A percentile compares a stretch with the other conserved stretches of the same genome.
phyloP scores from a whole-genome alignment of 768 basidiomycete genomes.

The Favolaschia claudopus region DNA sequence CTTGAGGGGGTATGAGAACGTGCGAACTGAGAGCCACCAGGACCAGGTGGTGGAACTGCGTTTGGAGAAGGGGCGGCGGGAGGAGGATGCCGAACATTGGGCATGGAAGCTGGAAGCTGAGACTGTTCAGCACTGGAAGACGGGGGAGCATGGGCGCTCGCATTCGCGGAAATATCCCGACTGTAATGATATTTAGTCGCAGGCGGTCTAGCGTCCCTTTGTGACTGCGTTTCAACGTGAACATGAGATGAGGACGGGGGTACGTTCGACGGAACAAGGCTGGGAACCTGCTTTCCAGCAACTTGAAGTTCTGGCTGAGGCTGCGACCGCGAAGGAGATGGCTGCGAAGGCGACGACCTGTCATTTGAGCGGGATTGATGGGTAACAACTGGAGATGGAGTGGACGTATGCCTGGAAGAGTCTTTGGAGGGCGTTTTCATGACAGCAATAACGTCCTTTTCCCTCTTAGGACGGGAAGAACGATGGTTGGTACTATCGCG shows the following conservation, averaged over 20 bases:
- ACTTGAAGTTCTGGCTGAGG: neutral
- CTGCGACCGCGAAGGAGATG: constrained; percentile 4
- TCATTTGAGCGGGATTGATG: constrained; percentile 11
- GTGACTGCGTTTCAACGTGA: neutral
- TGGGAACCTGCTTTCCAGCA: neutral
- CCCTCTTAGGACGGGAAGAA: constrained; percentile 20
- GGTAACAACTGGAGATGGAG: constrained; percentile 2
- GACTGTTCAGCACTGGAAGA: too few species aligned
- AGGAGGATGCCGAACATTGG: too few species aligned
- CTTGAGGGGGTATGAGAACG: neutral
- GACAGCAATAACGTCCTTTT: constrained; percentile 14
- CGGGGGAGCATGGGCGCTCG: too few species aligned
- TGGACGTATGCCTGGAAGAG: constrained; percentile 16
- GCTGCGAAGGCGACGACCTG: neutral
- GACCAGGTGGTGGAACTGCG: too few species aligned
- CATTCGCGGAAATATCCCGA: neutral
- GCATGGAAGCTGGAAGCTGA: too few species aligned
- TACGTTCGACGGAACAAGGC: neutral
- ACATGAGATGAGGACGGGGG: neutral
- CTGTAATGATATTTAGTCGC: neutral
- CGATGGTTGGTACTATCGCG: neutral
- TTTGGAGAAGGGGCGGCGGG: too few species aligned
- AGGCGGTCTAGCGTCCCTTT: constrained; percentile 2
- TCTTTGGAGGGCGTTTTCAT: constrained; percentile 26
- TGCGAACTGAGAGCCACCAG: too few species aligned